These are phyloP conservation scores for Aspergillus leporis DNA, from an alignment of 495 filamentous ascomycete genomes.

Conservation along the genomic window DNA sequence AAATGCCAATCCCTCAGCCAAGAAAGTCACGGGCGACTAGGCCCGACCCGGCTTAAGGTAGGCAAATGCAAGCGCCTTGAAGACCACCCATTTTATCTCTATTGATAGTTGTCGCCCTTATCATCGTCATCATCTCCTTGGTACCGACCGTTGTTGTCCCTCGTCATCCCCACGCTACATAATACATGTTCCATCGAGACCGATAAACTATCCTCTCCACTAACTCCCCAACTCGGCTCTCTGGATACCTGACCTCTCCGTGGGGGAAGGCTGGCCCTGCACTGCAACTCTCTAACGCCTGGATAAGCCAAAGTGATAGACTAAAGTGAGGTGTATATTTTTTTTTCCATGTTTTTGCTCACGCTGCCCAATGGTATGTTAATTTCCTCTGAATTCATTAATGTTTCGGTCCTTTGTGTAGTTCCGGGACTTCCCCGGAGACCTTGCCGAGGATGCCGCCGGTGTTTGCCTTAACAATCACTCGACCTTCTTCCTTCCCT, in stretches of 20 bases:
- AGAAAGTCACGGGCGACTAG: conserved; percentile 1
- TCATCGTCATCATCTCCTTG: background rate
- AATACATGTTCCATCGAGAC: background rate
- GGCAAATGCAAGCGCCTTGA: background rate
- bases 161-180: background rate
- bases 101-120: background rate
- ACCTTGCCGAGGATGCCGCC: background rate
- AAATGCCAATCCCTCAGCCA: background rate
- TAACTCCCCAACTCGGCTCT: background rate
- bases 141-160: background rate
- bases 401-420: background rate
- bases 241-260: no score
- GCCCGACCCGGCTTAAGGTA: conserved; percentile 4
- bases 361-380: conserved; percentile 26
- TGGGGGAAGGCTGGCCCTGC: no score
- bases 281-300: no score
- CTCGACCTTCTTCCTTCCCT: background rate
- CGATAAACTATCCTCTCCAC: background rate
- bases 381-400: background rate
- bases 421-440: conserved; percentile 1
- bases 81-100: background rate
- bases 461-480: background rate
- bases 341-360: conserved; percentile 1
- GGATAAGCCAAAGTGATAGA: background rate
- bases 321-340: background rate